Percentiles rank a stretch among this genome's conserved stretches.
phyloP scores from a whole-genome alignment of 2,329 filamentous ascomycete genomes.

The Colletotrichum incanum region DNA sequence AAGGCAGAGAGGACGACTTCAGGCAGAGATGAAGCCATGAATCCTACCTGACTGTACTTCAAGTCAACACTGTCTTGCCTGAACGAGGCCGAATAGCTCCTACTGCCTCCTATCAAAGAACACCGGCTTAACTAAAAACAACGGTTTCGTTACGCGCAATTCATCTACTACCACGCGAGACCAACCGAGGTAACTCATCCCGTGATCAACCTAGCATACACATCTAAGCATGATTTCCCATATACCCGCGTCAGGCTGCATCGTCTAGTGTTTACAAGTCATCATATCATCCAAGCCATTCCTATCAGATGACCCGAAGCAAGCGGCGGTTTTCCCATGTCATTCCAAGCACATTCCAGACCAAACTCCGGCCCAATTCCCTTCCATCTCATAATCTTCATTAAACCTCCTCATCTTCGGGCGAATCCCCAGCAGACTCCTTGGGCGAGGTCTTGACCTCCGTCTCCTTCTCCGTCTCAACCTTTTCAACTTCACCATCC shows the following conservation, averaged over 20 bases:
- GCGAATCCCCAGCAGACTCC: conserved; percentile 43
- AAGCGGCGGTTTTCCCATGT: background rate
- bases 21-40: background rate
- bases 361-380: conserved; percentile 8
- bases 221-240: background rate
- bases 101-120: background rate
- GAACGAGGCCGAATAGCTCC: too few species aligned
- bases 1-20: background rate
- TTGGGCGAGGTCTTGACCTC: conserved; percentile 45
- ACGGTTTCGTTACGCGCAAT: background rate
- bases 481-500: conserved; percentile 7
- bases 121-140: background rate
- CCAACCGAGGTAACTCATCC: background rate
- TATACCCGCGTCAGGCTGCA: conserved; percentile 5
- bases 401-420: conserved; percentile 28
- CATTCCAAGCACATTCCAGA: conserved; percentile 5
- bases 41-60: too few species aligned
- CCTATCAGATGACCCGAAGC: background rate
- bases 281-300: conserved; percentile 19
- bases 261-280: conserved; percentile 17
- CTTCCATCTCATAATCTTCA: background rate
- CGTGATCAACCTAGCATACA: background rate
- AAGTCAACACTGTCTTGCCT: background rate
- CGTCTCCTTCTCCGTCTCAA: conserved; percentile 46
- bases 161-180: background rate